Percentiles rank a stretch among this genome's conserved stretches.
Conservation (phyloP, 495 filamentous ascomycete genomes). For the Talaromyces stipitatus region DNA sequence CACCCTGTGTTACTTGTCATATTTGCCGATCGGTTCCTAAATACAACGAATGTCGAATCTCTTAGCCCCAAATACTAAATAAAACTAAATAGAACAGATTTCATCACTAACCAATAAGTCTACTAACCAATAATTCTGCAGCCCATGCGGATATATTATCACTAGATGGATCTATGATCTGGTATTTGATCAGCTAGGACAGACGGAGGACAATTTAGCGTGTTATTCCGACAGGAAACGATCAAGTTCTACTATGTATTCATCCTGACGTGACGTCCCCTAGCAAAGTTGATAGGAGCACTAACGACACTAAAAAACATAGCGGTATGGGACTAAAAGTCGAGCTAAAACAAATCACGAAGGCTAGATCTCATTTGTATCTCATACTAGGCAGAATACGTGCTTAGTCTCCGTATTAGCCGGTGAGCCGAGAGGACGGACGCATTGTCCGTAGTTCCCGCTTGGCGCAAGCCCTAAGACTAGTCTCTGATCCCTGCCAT, state of each 20-base stretch:
- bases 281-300: background rate
- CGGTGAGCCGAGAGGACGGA: background rate
- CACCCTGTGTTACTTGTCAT: background rate
- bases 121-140: background rate
- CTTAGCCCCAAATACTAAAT: no score
- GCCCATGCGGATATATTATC: background rate
- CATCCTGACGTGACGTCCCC: background rate
- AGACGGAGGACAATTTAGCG: background rate
- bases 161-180: slow-evolving; percentile 1
- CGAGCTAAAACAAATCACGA: background rate
- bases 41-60: background rate
- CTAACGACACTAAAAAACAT: background rate
- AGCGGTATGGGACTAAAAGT: background rate
- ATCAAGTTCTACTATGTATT: background rate
- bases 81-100: no score
- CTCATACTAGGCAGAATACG: background rate
- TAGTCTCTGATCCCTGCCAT: background rate
- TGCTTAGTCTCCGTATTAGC: background rate
- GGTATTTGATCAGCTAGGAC: background rate
- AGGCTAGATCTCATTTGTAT: background rate
- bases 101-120: background rate
- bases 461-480: background rate
- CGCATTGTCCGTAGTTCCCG: background rate
- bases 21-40: background rate
- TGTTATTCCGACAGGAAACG: background rate